Conservation (phyloP, 768 basidiomycete species). For the Clathrus columnatus region DNA sequence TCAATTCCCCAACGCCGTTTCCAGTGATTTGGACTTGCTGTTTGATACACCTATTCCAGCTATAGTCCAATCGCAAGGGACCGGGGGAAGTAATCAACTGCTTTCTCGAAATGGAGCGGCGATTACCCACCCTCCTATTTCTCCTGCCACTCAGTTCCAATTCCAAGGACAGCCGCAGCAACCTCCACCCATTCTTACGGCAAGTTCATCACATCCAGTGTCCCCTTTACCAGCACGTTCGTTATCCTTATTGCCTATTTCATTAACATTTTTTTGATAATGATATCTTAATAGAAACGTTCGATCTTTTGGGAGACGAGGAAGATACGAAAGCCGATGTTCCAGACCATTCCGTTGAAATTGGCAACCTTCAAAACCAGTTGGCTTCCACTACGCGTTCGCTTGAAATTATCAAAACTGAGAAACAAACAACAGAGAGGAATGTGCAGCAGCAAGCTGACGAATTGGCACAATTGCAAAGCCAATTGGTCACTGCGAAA, state of each 20-base stretch:
- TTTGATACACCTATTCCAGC: constrained; percentile 28
- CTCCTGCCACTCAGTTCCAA: constrained; percentile 34
- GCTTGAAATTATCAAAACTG: constrained; percentile 53
- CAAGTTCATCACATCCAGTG: neutral
- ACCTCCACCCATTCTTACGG: constrained; percentile 12
- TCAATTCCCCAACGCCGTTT: constrained; percentile 11
- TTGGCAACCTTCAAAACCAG: constrained; percentile 83
- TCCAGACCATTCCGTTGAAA: constrained; percentile 72
- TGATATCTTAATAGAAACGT: constrained; percentile 10
- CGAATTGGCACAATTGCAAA: constrained; percentile 73
- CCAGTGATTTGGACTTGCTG: constrained; percentile 41
- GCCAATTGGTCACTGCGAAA: constrained; percentile 75
- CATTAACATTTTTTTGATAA: constrained; percentile 7
- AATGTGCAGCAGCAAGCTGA: constrained; percentile 57
- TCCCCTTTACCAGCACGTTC: neutral
- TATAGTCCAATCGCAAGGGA: constrained; percentile 9
- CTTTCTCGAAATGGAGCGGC: neutral
- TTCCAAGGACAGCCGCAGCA: constrained; percentile 30
- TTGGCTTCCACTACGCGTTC: constrained; percentile 71
- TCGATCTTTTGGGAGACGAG: constrained; percentile 68
- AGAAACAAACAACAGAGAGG: constrained; percentile 58
- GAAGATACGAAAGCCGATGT: constrained; percentile 47
- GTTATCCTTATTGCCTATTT: neutral
- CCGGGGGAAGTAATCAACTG: neutral
- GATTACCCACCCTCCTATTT: constrained; percentile 15